Percentiles rank a stretch among this genome's conserved stretches.
phyloP scores from a whole-genome alignment of 78 protist species.

The Protostelium mycophagum region DNA sequence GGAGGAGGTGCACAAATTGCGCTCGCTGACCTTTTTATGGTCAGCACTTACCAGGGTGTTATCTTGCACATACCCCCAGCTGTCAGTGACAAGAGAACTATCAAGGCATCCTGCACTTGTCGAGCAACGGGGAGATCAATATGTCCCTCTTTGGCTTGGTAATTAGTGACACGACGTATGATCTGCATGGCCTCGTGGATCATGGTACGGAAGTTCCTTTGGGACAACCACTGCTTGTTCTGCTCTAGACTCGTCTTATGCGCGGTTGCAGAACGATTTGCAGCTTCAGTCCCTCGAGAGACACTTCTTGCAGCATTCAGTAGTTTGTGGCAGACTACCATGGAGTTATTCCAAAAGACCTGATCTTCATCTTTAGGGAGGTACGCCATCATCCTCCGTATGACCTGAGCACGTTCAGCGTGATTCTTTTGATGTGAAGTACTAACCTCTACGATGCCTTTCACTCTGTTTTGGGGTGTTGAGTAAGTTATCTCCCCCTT shows the following conservation, averaged over 20 bases:
- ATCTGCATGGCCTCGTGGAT: background rate
- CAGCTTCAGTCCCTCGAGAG: background rate
- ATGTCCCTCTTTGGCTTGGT: background rate
- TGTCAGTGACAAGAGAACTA: background rate
- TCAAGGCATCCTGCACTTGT: background rate
- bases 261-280: background rate
- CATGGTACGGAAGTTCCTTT: background rate
- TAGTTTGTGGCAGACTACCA: background rate
- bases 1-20: background rate
- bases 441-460: background rate
- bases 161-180: background rate
- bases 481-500: background rate
- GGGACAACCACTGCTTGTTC: background rate
- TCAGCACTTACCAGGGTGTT: too few species aligned
- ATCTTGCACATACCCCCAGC: too few species aligned
- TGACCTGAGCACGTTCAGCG: background rate
- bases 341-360: background rate
- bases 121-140: background rate
- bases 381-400: background rate
- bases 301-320: background rate
- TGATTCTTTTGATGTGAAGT: background rate
- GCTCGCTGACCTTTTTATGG: too few species aligned
- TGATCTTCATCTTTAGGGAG: background rate
- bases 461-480: background rate
- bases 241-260: background rate